Evolutionary conservation across 345 rosid genomes (phyloP).

Genomic region (Citrus glauca): DNA sequence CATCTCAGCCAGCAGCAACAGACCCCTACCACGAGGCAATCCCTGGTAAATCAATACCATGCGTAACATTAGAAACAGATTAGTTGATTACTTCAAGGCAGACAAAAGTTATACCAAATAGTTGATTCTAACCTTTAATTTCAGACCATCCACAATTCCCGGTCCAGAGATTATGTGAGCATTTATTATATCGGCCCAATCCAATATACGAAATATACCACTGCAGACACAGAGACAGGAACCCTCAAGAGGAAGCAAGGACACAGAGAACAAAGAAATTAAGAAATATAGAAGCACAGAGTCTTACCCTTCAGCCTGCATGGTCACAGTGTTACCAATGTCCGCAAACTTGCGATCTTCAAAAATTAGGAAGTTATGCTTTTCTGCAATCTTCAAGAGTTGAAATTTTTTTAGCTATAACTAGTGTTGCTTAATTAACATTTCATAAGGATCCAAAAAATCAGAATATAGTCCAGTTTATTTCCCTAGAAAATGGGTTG

Average conservation of each 20-base stretch:
- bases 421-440: background rate
- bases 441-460: background rate
- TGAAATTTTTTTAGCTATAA: background rate
- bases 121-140: slow-evolving; percentile 60
- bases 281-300: background rate
- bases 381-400: slow-evolving; percentile 69
- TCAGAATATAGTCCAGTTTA: background rate
- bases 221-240: slow-evolving; percentile 32
- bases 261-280: background rate
- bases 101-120: background rate
- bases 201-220: slow-evolving; percentile 75
- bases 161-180: slow-evolving; percentile 93
- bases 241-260: slow-evolving; percentile 1
- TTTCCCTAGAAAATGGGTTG: background rate
- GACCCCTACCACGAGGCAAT: slow-evolving; percentile 85
- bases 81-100: background rate
- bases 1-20: slow-evolving; percentile 93
- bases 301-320: slow-evolving; percentile 93
- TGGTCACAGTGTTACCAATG: slow-evolving; percentile 96
- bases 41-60: slow-evolving; percentile 44
- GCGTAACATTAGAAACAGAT: slow-evolving; percentile 7
- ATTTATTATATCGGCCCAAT: slow-evolving; percentile 96
- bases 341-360: slow-evolving; percentile 99
- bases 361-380: slow-evolving; percentile 78
- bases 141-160: slow-evolving; percentile 91